A percentile compares a stretch with the other conserved stretches of the same genome.
Conservation (phyloP, 768 basidiomycete genomes). For the Leccinum variicolor region DNA sequence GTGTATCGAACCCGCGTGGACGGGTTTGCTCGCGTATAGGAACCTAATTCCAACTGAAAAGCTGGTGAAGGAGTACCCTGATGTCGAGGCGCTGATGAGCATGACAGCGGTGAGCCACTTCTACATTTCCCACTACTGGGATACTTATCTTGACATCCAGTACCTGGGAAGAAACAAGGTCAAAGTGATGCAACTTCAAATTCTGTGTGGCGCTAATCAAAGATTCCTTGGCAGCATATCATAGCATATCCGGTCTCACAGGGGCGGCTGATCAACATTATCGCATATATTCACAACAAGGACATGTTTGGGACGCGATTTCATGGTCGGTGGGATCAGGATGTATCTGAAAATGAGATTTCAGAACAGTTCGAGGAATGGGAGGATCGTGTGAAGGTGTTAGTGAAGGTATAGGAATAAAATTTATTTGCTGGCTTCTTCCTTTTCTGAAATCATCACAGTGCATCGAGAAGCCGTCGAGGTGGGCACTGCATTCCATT, state of each 20-base stretch:
- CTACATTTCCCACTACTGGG: not conserved
- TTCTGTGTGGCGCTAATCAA: not conserved
- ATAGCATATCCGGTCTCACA: conserved; percentile 39
- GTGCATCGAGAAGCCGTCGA: conserved; percentile 35
- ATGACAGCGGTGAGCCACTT: conserved; percentile 20
- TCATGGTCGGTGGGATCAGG: conserved; percentile 28
- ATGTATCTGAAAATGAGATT: conserved; percentile 33
- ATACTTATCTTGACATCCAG: conserved; percentile 10
- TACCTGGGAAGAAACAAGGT: conserved; percentile 23
- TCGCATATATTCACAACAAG: conserved; percentile 26
- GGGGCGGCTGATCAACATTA: conserved; percentile 36
- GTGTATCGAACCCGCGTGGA: conserved; percentile 36
- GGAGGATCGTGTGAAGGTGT: conserved; percentile 6
- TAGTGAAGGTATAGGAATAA: conserved; percentile 11
- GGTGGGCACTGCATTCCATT: conserved; percentile 45
- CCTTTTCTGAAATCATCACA: conserved; percentile 12
- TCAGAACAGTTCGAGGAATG: conserved; percentile 28
- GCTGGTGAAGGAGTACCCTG: conserved; percentile 33
- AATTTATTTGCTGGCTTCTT: no score
- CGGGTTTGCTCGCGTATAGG: conserved; percentile 38
- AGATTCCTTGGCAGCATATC: conserved; percentile 31
- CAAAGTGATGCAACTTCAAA: not conserved
- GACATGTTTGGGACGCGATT: conserved; percentile 30
- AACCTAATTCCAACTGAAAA: conserved; percentile 30
- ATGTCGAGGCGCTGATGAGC: conserved; percentile 20